These are phyloP conservation scores for Leccinum broughii DNA, from an alignment of 768 basidiomycete genomes.

Conservation along the genomic window DNA sequence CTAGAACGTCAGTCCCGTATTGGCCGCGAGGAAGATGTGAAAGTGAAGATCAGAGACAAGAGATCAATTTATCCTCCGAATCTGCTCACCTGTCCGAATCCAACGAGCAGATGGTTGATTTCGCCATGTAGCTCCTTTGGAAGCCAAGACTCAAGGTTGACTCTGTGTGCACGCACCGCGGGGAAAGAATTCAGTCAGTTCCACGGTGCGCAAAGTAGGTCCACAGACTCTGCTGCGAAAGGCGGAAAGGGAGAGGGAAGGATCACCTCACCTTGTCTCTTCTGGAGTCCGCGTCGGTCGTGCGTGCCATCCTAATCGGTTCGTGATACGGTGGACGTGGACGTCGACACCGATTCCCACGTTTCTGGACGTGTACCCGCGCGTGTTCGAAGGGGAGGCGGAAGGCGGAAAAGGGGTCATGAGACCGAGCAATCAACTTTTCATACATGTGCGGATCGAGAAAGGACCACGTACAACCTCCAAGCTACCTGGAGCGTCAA, in stretches of 20 bases:
- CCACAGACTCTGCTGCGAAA: not conserved
- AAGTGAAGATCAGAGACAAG: not conserved
- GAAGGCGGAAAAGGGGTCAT: not conserved
- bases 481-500: conserved; percentile 81
- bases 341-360: conserved; percentile 94
- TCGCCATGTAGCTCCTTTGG: conserved; percentile 70
- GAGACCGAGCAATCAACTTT: not conserved
- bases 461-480: conserved; percentile 56
- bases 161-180: conserved; percentile 34
- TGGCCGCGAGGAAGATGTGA: not conserved
- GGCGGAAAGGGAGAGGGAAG: not conserved
- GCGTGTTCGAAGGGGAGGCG: not conserved
- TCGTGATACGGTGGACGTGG: conserved; percentile 95
- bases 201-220: not conserved
- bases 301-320: conserved; percentile 90
- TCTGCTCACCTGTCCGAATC: conserved; percentile 73
- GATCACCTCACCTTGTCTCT: conserved; percentile 64
- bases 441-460: not conserved
- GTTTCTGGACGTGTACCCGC: conserved; percentile 47
- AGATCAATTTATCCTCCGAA: not conserved
- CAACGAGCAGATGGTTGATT: conserved; percentile 80
- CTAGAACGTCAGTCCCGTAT: conserved; percentile 34
- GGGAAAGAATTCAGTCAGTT: not conserved
- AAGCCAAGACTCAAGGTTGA: conserved; percentile 84
- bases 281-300: conserved; percentile 84